Evolutionary conservation across 1,284 basidiomycete species (phyloP).

Genomic region (Boletus semigastroideus): DNA sequence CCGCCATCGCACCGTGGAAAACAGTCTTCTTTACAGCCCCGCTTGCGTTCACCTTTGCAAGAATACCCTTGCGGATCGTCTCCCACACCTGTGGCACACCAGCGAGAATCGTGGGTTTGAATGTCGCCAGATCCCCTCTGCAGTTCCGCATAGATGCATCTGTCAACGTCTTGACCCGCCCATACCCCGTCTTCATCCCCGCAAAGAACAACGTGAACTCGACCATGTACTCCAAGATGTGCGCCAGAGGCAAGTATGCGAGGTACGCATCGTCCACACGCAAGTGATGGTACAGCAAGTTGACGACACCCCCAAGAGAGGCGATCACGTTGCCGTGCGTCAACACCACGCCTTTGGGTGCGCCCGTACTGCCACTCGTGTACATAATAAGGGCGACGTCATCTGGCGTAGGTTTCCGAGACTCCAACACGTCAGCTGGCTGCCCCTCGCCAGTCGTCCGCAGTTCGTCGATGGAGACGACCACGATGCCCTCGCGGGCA

Average conservation of each 20-base stretch:
- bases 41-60: constrained; percentile 71
- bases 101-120: constrained; percentile 84
- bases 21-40: constrained; percentile 70
- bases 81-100: constrained; percentile 95
- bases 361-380: constrained; percentile 90
- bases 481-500: constrained; percentile 54
- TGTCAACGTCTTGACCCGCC: constrained; percentile 94
- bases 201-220: constrained; percentile 64
- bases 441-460: constrained; percentile 61
- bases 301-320: constrained; percentile 77
- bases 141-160: constrained; percentile 89
- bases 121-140: constrained; percentile 83
- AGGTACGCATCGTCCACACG: constrained; percentile 71
- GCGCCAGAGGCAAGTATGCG: constrained; percentile 91
- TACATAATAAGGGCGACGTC: constrained; percentile 95
- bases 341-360: constrained; percentile 93
- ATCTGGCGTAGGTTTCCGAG: constrained; percentile 57
- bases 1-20: constrained; percentile 68
- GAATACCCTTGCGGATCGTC: constrained; percentile 90
- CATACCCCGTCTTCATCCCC: constrained; percentile 84
- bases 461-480: constrained; percentile 72
- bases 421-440: constrained; percentile 49
- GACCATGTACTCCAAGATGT: constrained; percentile 87
- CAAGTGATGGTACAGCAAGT: constrained; percentile 78
- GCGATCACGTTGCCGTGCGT: constrained; percentile 88